Percentiles rank a stretch among this genome's conserved stretches.
phyloP scores from a whole-genome alignment of 768 basidiomycete species.

The Collybia sordida region DNA sequence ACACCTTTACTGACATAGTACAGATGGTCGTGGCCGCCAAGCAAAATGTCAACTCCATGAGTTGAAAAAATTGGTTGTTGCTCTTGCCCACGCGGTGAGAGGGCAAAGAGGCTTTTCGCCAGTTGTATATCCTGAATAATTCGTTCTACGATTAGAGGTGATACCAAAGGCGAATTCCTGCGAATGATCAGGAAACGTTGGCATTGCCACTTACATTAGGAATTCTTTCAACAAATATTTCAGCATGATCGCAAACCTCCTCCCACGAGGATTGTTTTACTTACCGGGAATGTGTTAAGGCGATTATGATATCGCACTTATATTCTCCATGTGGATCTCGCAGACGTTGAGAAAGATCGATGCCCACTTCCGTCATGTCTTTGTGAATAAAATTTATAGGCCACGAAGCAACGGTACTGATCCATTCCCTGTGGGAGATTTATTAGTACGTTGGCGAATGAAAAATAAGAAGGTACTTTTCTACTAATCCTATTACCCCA shows the following conservation, averaged over 20 bases:
- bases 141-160: no score
- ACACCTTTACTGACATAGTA: slow-evolving; percentile 74
- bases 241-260: neutral
- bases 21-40: slow-evolving; percentile 90
- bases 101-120: slow-evolving; percentile 64
- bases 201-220: slow-evolving; percentile 53
- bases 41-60: slow-evolving; percentile 81
- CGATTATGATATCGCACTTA: slow-evolving; percentile 80
- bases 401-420: slow-evolving; percentile 85
- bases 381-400: slow-evolving; percentile 74
- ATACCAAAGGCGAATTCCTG: no score
- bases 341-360: slow-evolving; percentile 70
- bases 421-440: slow-evolving; percentile 69
- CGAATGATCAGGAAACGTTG: no score
- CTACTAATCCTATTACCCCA: slow-evolving; percentile 85
- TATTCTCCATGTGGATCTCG: slow-evolving; percentile 70
- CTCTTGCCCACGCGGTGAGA: slow-evolving; percentile 54
- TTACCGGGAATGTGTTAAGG: slow-evolving; percentile 81
- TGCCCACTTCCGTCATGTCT: slow-evolving; percentile 71
- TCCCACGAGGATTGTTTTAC: slow-evolving; percentile 9
- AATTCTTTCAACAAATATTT: slow-evolving; percentile 28
- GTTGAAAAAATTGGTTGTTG: slow-evolving; percentile 37
- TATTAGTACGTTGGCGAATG: neutral
- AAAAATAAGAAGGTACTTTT: slow-evolving; percentile 50
- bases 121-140: slow-evolving; percentile 61